Percentiles rank a stretch among this genome's conserved stretches.
These are phyloP conservation scores for Talaromyces adpressus DNA, from an alignment of 495 filamentous ascomycete species.

Conservation along the genomic window DNA sequence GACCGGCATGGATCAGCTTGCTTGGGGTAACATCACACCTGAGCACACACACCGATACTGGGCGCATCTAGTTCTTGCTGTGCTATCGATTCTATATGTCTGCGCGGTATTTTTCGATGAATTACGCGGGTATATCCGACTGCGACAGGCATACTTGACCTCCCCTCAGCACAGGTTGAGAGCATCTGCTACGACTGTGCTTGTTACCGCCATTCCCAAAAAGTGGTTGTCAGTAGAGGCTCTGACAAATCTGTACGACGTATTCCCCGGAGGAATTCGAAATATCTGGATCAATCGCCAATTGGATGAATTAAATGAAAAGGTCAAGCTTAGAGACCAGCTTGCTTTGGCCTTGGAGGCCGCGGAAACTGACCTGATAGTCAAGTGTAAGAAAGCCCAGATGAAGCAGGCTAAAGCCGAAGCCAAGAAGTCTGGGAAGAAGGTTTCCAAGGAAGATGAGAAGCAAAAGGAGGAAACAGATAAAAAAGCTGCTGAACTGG, in stretches of 20 bases:
- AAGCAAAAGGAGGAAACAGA: conserved; percentile 35
- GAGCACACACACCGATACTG: conserved; percentile 69
- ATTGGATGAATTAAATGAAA: conserved; percentile 78
- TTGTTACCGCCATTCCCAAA: conserved; percentile 81
- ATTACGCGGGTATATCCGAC: conserved; percentile 81
- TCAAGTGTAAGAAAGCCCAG: conserved; percentile 68
- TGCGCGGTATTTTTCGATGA: conserved; percentile 86
- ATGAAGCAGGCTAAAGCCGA: conserved; percentile 57
- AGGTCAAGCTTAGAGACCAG: conserved; percentile 68
- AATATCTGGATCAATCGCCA: conserved; percentile 97
- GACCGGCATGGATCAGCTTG: conserved; percentile 69
- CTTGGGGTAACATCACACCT: conserved; percentile 85
- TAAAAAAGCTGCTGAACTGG: conserved; percentile 51
- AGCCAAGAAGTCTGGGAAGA: conserved; percentile 53
- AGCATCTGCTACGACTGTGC: conserved; percentile 92
- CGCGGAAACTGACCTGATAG: conserved; percentile 80
- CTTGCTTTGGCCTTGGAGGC: conserved; percentile 68
- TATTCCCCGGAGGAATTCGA: conserved; percentile 90
- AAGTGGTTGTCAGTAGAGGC: conserved; percentile 83
- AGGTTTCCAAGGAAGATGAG: conserved; percentile 45
- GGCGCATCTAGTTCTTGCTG: conserved; percentile 79
- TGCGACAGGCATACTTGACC: conserved; percentile 92
- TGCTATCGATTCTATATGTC: conserved; percentile 75
- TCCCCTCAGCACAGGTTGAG: conserved; percentile 89
- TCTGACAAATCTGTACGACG: conserved; percentile 81